These are phyloP conservation scores for Cupressus sempervirens DNA, from an alignment of 75 land plant species.

Conservation along the genomic window DNA sequence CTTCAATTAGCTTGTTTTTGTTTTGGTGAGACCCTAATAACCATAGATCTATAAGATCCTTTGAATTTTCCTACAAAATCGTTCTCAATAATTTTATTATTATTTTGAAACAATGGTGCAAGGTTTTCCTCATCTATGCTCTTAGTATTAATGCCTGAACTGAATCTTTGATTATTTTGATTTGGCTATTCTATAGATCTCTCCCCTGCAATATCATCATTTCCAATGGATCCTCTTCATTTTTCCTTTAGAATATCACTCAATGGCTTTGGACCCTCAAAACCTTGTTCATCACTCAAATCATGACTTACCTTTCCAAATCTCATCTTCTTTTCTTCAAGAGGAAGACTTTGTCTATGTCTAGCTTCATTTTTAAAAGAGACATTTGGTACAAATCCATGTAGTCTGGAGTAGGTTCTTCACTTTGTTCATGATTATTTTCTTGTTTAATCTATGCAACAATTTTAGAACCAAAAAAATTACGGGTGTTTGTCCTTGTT, in stretches of 20 bases:
- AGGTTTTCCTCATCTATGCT: neutral
- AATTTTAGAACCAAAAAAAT: conserved; percentile 55
- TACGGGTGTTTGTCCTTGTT: conserved; percentile 24
- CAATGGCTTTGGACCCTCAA: conserved; percentile 39
- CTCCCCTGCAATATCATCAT: neutral
- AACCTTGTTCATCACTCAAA: neutral
- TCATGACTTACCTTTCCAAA: neutral
- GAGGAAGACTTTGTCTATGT: neutral
- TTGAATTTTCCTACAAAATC: too few relatives aligned
- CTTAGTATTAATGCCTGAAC: neutral
- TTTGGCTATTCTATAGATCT: neutral
- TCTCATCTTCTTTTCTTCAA: conserved; percentile 4
- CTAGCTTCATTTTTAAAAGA: neutral
- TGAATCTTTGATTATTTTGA: neutral
- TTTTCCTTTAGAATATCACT: conserved; percentile 33
- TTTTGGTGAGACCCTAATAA: too few relatives aligned
- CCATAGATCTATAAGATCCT: too few relatives aligned
- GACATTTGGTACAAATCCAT: neutral
- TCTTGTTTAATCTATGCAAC: conserved; percentile 52
- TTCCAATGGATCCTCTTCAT: conserved; percentile 13
- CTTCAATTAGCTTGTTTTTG: too few relatives aligned
- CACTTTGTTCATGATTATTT: conserved; percentile 22
- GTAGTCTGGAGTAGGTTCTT: conserved; percentile 6
- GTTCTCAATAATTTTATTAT: too few relatives aligned
- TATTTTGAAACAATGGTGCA: neutral